Percentiles rank a stretch among this genome's conserved stretches.
phyloP scores from a whole-genome alignment of 345 rosid genomes.

The Eucalyptus pauciflora region DNA sequence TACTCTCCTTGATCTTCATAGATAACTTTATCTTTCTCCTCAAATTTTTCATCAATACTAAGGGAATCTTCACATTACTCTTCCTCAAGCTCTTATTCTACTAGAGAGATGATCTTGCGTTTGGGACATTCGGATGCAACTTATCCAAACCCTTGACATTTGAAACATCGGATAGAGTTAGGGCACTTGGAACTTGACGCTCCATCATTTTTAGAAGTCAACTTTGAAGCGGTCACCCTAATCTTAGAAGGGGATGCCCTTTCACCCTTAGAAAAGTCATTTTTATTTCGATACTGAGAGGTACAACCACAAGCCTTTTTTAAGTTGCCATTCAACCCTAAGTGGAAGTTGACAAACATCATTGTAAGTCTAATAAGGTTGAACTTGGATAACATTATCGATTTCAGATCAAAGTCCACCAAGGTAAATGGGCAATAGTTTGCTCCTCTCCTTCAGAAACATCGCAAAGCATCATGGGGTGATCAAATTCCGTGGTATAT shows the following conservation, averaged over 20 bases:
- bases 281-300: fast-evolving
- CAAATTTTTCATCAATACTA: fast-evolving
- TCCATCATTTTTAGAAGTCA: neutral
- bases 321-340: neutral
- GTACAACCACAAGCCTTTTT: neutral
- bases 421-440: neutral
- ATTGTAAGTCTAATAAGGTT: neutral
- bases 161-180: neutral
- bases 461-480: neutral
- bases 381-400: neutral
- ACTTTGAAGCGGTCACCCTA: neutral
- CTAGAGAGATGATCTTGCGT: neutral
- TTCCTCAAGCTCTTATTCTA: neutral
- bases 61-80: neutral
- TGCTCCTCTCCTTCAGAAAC: neutral
- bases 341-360: neutral
- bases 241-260: neutral
- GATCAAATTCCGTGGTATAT: fast-evolving
- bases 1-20: neutral
- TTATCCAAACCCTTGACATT: neutral
- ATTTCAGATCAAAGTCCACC: neutral
- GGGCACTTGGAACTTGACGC: neutral
- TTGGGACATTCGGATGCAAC: neutral
- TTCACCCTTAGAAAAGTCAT: neutral
- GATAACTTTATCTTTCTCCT: neutral